Conservation (phyloP, 495 filamentous ascomycete species). For the Neurospora sp. region DNA sequence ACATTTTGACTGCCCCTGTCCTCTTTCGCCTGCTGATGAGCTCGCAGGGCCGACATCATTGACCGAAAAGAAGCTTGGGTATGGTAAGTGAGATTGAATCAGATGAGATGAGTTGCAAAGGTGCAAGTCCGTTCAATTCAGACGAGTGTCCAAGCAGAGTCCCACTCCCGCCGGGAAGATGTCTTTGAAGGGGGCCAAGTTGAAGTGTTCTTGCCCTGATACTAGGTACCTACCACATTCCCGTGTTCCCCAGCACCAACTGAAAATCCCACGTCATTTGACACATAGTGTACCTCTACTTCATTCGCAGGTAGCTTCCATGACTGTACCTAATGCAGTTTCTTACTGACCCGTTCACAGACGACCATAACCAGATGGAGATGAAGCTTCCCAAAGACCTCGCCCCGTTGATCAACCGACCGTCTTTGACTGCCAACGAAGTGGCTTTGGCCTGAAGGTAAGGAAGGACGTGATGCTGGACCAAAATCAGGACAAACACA, state of each 20-base stretch:
- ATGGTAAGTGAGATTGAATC: neutral
- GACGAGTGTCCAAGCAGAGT: neutral
- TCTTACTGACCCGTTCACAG: neutral
- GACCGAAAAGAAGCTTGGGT: neutral
- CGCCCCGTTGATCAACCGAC: neutral
- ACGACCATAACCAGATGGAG: neutral
- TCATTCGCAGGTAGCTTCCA: neutral
- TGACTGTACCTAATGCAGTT: neutral
- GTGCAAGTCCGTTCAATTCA: neutral
- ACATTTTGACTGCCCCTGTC: neutral
- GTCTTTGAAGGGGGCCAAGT: neutral
- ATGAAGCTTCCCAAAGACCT: neutral
- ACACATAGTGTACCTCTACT: neutral
- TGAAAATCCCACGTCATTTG: neutral
- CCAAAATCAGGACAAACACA: neutral
- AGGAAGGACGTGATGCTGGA: neutral
- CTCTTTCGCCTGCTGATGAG: neutral
- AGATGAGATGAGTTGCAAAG: neutral
- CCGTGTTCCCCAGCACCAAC: neutral
- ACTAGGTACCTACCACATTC: neutral
- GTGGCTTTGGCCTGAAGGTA: neutral
- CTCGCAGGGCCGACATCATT: neutral
- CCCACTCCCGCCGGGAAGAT: neutral
- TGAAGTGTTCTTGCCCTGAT: neutral
- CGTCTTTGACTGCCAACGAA: neutral